Base-by-base conservation (phyloP, 306 rosid species). In the Hylodesmum podocarpum region DNA sequence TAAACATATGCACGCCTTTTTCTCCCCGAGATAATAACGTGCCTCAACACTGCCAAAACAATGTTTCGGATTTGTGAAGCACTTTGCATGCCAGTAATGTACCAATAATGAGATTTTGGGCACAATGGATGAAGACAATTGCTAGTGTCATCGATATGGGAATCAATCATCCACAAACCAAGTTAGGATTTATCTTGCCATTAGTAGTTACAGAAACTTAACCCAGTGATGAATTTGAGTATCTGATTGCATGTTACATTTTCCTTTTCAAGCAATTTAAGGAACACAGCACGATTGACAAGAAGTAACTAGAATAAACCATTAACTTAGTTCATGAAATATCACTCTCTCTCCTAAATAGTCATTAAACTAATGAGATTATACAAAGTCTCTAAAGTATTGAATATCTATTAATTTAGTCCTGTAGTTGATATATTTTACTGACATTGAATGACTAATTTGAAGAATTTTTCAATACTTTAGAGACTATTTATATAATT, bases 271-370 rank as follows among this genome's bases (percentile, higher is more conserved):
- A 46, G 13, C 64, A 57, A 55, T 25, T 21, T 31, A 34, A 13
- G 77, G 21, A 74, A 25, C 57, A 81, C 6, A 74, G 34, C 57
- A 81, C 6, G 27, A 34, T 58, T 57, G 54, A 57, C 54, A 29
- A 54, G 5, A 53, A 62, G 33, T 41, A 34, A 51, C 9, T 64
- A 73, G 80, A 71, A 22, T 53, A 51, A 6, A 57, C 58, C 39
- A 24, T 49, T n/a, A n/a, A n/a, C n/a, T n/a, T n/a, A n/a, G n/a
- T n/a, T n/a, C n/a, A n/a, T n/a, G n/a, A n/a, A n/a, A n/a, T n/a
- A n/a, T n/a, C n/a, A n/a, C n/a, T n/a, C n/a, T n/a, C n/a, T n/a
- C n/a, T n/a, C n/a, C n/a, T n/a, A n/a, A n/a, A n/a, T n/a, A n/a
- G n/a, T n/a, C n/a, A n/a, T n/a, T n/a, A n/a, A n/a, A n/a, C n/a